A percentile compares a stretch with the other conserved stretches of the same genome.
Conservation (phyloP, 805 yeast species). For the Danielozyma ontarioensis region DNA sequence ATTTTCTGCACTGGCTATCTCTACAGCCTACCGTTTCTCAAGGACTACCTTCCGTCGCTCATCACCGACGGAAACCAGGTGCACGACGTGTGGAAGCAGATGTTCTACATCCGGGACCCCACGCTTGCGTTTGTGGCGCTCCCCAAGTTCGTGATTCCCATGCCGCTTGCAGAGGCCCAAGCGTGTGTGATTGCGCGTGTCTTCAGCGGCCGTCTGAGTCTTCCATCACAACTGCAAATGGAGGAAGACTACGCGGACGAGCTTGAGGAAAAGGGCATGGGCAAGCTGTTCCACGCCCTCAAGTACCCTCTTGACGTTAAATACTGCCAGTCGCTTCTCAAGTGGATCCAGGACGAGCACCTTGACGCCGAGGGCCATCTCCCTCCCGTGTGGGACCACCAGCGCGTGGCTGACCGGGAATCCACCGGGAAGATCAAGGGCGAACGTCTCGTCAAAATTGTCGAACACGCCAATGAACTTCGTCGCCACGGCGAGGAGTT, state of each 20-base stretch:
- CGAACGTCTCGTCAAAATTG: background rate
- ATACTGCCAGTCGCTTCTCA: slow-evolving; percentile 41
- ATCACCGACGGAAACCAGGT: slow-evolving; percentile 32
- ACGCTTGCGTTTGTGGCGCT: slow-evolving; percentile 38
- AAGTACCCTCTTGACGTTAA: slow-evolving; percentile 56
- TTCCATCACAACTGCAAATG: slow-evolving; percentile 38
- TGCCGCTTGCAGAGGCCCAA: slow-evolving; percentile 47
- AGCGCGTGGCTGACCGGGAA: background rate
- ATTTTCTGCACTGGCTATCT: slow-evolving; percentile 38
- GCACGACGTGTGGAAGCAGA: slow-evolving; percentile 39
- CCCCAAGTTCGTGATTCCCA: slow-evolving; percentile 44
- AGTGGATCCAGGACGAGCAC: slow-evolving; percentile 5
- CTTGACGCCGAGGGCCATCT: slow-evolving; percentile 2
- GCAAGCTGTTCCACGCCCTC: slow-evolving; percentile 32
- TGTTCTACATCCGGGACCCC: slow-evolving; percentile 43
- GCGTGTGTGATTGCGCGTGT: slow-evolving; percentile 38
- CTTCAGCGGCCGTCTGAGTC: slow-evolving; percentile 34
- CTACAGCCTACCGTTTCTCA: slow-evolving; percentile 30
- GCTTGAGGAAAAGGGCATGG: slow-evolving; percentile 17
- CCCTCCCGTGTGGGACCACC: background rate
- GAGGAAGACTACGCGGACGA: slow-evolving; percentile 23
- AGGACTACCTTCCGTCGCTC: slow-evolving; percentile 10
- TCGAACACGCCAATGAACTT: background rate
- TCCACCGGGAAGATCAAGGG: background rate
- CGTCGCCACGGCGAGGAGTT: background rate